Percentiles rank a stretch among this genome's conserved stretches.
Conservation (phyloP, 2,329 filamentous ascomycete species). For the Didymella pinodella region DNA sequence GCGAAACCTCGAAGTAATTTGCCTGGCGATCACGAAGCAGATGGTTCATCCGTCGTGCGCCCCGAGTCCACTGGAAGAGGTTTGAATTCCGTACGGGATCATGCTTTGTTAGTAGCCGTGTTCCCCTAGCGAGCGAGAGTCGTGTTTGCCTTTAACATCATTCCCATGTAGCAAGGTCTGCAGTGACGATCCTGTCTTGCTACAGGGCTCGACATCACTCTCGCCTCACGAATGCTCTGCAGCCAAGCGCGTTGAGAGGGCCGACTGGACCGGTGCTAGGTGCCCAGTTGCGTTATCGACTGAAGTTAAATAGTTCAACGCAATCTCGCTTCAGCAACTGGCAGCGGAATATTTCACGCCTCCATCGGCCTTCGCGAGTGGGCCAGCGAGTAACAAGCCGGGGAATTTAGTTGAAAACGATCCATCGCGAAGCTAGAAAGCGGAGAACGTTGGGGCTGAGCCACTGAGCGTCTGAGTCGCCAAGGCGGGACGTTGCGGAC, state of each 20-base stretch:
- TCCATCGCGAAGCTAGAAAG: constrained; percentile 13
- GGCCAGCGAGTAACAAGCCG: constrained; percentile 10
- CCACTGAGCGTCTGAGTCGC: constrained; percentile 13
- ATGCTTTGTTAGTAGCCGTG: neutral
- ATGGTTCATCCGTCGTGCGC: neutral
- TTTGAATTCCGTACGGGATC: neutral
- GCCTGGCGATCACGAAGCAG: neutral
- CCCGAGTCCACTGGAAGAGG: neutral
- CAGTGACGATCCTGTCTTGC: neutral
- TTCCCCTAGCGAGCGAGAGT: neutral
- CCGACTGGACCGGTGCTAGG: neutral
- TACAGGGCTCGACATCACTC: constrained; percentile 1
- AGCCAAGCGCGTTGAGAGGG: neutral
- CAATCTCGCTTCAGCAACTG: constrained; percentile 11
- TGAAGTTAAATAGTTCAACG: constrained; percentile 9
- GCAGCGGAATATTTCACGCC: constrained; percentile 1
- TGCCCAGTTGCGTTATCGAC: neutral
- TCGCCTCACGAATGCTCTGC: neutral
- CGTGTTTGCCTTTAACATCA: neutral
- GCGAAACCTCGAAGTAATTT: neutral
- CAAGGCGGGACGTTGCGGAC: constrained; percentile 20
- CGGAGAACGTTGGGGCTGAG: constrained; percentile 17
- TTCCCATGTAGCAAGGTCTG: neutral
- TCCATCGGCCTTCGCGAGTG: constrained; percentile 4
- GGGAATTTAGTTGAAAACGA: neutral